These are phyloP conservation scores for Exophiala aquamarina DNA, from an alignment of 2,329 filamentous ascomycete genomes.

Conservation along the genomic window DNA sequence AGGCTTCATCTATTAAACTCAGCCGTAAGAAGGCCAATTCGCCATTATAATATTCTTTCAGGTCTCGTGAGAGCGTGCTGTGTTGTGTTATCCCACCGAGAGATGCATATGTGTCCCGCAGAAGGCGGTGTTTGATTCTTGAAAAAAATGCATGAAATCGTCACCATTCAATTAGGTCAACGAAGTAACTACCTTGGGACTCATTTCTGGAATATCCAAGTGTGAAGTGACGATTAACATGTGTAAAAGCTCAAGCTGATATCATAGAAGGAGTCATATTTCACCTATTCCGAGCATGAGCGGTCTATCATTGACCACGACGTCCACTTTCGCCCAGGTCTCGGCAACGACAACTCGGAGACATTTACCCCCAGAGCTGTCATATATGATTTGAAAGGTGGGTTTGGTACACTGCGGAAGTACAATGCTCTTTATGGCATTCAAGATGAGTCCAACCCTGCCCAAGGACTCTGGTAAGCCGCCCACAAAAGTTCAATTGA, in stretches of 20 bases:
- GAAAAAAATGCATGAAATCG: conserved; percentile 86
- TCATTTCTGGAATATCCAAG: conserved; percentile 97
- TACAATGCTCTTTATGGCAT: conserved; percentile 84
- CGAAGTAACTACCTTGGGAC: conserved; percentile 90
- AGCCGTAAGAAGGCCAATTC: too few species aligned
- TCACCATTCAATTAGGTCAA: conserved; percentile 91
- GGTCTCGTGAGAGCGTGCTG: too few species aligned
- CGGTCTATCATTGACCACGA: conserved; percentile 73
- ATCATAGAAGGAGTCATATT: conserved; percentile 80
- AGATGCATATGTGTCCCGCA: too few species aligned
- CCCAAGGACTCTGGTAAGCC: conserved; percentile 47
- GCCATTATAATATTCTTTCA: too few species aligned
- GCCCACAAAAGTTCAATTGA: too few species aligned
- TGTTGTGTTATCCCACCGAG: too few species aligned
- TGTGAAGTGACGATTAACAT: conserved; percentile 35
- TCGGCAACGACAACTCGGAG: conserved; percentile 80
- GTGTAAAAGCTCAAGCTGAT: conserved; percentile 9
- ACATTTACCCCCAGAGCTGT: conserved; percentile 90
- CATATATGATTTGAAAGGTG: conserved; percentile 92
- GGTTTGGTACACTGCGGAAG: conserved; percentile 83
- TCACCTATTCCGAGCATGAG: conserved; percentile 74
- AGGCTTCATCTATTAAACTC: too few species aligned
- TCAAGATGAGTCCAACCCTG: conserved; percentile 36
- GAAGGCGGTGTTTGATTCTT: too few species aligned
- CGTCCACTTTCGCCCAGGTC: conserved; percentile 81